Conservation (phyloP, 306 rosid species). For the Vigna unguiculata region DNA sequence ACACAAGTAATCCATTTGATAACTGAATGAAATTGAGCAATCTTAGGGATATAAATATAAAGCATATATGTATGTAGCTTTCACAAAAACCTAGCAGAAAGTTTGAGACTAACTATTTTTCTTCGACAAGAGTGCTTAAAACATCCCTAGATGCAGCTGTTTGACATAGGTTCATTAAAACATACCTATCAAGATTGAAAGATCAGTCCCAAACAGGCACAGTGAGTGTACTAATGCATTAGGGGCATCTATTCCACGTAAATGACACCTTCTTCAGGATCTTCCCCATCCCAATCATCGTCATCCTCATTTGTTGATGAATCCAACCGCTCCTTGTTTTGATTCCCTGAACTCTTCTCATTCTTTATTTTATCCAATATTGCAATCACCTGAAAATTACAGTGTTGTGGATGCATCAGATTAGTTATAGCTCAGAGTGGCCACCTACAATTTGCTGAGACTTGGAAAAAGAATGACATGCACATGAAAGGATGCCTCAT, state of each 20-base stretch:
- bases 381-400: constrained; percentile 80
- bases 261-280: constrained; percentile 77
- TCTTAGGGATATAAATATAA: constrained; percentile 5
- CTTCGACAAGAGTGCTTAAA: not conserved
- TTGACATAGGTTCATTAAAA: constrained; percentile 31
- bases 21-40: constrained; percentile 7
- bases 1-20: constrained; percentile 14
- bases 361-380: constrained; percentile 82
- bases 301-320: constrained; percentile 56
- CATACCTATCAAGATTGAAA: constrained; percentile 57
- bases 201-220: constrained; percentile 39
- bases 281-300: constrained; percentile 68
- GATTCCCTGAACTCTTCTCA: constrained; percentile 48
- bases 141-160: not conserved
- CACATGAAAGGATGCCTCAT: not conserved
- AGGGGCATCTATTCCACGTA: constrained; percentile 67
- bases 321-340: constrained; percentile 53
- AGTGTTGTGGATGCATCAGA: constrained; percentile 8
- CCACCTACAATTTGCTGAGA: not conserved
- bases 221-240: constrained; percentile 28
- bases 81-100: constrained; percentile 8
- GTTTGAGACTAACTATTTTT: constrained; percentile 16
- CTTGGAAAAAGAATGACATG: not conserved
- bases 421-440: constrained; percentile 32
- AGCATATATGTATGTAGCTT: not conserved